Conservation (phyloP, 2,329 filamentous ascomycete genomes). For the Colletotrichum eleusines region DNA sequence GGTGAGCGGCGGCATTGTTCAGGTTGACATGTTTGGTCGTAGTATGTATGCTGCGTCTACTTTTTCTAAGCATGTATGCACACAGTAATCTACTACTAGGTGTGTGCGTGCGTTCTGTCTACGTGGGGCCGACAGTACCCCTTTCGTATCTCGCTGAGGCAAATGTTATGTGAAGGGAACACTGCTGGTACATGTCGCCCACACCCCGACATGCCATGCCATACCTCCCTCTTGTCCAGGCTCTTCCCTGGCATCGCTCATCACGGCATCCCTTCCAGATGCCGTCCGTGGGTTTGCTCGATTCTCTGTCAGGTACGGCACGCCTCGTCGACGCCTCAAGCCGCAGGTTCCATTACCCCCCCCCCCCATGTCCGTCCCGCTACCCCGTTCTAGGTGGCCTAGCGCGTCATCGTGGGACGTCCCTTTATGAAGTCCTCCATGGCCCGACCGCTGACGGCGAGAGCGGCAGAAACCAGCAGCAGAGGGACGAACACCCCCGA, state of each 20-base stretch:
- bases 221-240: conserved; percentile 17
- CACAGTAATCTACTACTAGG: too few species aligned
- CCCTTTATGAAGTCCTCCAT: conserved; percentile 28
- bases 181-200: conserved; percentile 8
- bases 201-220: conserved; percentile 25
- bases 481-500: conserved; percentile 8
- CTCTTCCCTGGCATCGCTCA: conserved; percentile 20
- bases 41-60: not conserved
- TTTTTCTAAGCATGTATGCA: not conserved
- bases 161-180: not conserved
- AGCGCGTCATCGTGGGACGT: conserved; percentile 22
- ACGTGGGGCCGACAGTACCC: conserved; percentile 6
- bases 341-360: conserved; percentile 14
- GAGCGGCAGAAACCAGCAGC: not conserved
- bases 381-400: conserved; percentile 17
- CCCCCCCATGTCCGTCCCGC: conserved; percentile 18
- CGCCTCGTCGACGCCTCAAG: conserved; percentile 36
- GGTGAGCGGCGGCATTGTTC: not conserved
- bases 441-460: conserved; percentile 29
- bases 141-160: conserved; percentile 7
- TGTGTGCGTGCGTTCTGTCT: not conserved
- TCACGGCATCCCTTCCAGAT: conserved; percentile 38
- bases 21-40: not conserved
- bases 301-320: conserved; percentile 38
- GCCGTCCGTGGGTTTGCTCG: conserved; percentile 27